Conservation (phyloP, 2,329 filamentous ascomycete genomes). For the Monilinia aucupariae region DNA sequence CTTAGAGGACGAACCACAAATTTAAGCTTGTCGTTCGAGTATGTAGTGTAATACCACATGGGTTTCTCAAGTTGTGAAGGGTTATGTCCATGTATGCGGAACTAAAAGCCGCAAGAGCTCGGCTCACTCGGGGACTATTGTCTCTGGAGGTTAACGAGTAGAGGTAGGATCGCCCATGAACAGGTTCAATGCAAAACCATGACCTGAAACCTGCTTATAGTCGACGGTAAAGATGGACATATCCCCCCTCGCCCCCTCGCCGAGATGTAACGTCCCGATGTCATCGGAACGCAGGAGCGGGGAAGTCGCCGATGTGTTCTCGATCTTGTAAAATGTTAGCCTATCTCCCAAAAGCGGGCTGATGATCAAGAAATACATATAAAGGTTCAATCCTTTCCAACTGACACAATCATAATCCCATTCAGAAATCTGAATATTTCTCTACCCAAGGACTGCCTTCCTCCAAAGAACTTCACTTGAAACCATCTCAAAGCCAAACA, state of each 20-base stretch:
- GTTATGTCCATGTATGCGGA: background rate
- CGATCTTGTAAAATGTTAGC: background rate
- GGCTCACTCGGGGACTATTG: background rate
- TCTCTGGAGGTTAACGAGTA: background rate
- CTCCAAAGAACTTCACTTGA: background rate
- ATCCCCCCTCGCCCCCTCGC: background rate
- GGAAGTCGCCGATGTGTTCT: background rate
- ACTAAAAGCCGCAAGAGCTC: background rate
- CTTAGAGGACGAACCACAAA: background rate
- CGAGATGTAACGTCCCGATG: background rate
- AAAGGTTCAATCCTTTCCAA: background rate
- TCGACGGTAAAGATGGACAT: background rate
- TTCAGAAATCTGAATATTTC: background rate
- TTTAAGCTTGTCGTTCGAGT: background rate
- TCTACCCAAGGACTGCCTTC: background rate
- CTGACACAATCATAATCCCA: background rate
- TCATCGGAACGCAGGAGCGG: background rate
- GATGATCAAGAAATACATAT: background rate
- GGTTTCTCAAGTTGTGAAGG: background rate
- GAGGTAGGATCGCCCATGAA: background rate
- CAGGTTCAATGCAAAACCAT: background rate
- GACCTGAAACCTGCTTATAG: background rate
- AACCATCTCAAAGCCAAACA: background rate
- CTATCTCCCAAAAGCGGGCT: background rate
- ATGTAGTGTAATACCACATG: background rate